Evolutionary conservation across 495 filamentous ascomycete genomes (phyloP).

Genomic region (Penicillium chermesinum): DNA sequence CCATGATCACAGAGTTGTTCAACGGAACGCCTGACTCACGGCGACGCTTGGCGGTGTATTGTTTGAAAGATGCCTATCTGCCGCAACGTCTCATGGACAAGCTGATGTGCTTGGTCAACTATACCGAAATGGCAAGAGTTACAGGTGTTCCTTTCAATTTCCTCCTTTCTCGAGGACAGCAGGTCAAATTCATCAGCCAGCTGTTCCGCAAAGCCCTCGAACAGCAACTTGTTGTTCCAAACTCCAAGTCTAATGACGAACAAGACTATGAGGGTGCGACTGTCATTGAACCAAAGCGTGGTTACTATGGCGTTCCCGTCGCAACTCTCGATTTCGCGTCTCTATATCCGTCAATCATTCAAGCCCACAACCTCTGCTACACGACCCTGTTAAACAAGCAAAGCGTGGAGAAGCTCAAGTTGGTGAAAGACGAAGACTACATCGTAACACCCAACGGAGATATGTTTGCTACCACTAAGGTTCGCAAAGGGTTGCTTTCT

Average conservation of each 20-base stretch:
- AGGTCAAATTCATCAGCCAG: constrained; percentile 97
- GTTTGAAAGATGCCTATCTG: constrained; percentile 94
- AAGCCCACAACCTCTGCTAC: constrained; percentile 98
- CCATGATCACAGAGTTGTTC: constrained; percentile 97
- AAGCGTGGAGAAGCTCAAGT: constrained; percentile 63
- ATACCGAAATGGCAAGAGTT: constrained; percentile 99
- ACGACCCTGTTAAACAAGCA: constrained; percentile 84
- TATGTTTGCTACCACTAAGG: constrained; percentile 81
- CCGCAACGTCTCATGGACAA: constrained; percentile 96
- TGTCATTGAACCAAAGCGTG: constrained; percentile 90
- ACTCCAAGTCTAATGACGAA: constrained; percentile 63
- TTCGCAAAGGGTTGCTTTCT: constrained; percentile 86
- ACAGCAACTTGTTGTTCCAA: constrained; percentile 89
- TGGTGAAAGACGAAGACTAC: constrained; percentile 88
- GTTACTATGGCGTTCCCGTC: constrained; percentile 89
- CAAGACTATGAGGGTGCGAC: constrained; percentile 94
- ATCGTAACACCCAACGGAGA: constrained; percentile 93
- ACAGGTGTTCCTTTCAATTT: constrained; percentile 98
- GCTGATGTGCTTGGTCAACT: constrained; percentile 93
- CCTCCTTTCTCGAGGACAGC: constrained; percentile 85
- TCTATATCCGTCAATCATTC: constrained; percentile 97
- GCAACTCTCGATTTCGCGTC: constrained; percentile 98
- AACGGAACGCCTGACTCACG: constrained; percentile 91
- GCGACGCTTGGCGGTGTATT: constrained; percentile 89
- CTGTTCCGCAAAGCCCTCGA: constrained; percentile 92